Percentiles rank a stretch among this genome's conserved stretches.
These are phyloP conservation scores for Beverwykella pulmonaria DNA, from an alignment of 495 filamentous ascomycete species.

Conservation along the genomic window DNA sequence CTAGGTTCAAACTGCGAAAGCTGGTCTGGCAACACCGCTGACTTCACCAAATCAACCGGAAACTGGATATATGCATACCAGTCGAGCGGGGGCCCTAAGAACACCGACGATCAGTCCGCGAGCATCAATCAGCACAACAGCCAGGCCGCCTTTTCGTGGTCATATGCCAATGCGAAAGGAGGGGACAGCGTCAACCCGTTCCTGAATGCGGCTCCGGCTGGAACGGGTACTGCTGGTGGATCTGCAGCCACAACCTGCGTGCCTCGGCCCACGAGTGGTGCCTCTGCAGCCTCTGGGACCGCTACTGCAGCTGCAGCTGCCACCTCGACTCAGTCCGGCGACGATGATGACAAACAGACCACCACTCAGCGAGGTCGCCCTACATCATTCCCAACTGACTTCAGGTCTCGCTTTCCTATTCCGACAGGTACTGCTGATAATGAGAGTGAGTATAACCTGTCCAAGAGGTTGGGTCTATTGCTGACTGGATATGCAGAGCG, in stretches of 20 bases:
- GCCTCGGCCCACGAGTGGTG: slow-evolving; percentile 28
- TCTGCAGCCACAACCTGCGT: slow-evolving; percentile 30
- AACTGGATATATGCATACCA: slow-evolving; percentile 71
- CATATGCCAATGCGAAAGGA: slow-evolving; percentile 59
- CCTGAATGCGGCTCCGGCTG: slow-evolving; percentile 43
- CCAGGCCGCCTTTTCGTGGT: slow-evolving; percentile 56
- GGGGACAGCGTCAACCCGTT: slow-evolving; percentile 63
- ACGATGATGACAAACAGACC: slow-evolving; percentile 7
- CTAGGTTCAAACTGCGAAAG: slow-evolving; percentile 59
- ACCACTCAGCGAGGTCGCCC: neutral
- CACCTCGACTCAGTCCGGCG: slow-evolving; percentile 1
- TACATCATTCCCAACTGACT: neutral
- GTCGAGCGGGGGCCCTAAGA: slow-evolving; percentile 56
- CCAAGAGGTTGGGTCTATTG: neutral
- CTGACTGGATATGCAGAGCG: slow-evolving; percentile 23
- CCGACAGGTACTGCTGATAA: neutral
- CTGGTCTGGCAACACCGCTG: slow-evolving; percentile 57
- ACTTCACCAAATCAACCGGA: slow-evolving; percentile 50
- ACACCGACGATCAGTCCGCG: slow-evolving; percentile 53
- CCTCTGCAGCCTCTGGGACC: slow-evolving; percentile 3
- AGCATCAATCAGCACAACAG: slow-evolving; percentile 62
- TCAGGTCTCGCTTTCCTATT: neutral
- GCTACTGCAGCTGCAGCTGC: neutral
- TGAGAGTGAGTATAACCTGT: slow-evolving; percentile 11
- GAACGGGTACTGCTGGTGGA: slow-evolving; percentile 11